Evolutionary conservation across 768 basidiomycete genomes (phyloP), one percentile per base, ranked within the genome.

Genomic region (Boletales sp.): DNA sequence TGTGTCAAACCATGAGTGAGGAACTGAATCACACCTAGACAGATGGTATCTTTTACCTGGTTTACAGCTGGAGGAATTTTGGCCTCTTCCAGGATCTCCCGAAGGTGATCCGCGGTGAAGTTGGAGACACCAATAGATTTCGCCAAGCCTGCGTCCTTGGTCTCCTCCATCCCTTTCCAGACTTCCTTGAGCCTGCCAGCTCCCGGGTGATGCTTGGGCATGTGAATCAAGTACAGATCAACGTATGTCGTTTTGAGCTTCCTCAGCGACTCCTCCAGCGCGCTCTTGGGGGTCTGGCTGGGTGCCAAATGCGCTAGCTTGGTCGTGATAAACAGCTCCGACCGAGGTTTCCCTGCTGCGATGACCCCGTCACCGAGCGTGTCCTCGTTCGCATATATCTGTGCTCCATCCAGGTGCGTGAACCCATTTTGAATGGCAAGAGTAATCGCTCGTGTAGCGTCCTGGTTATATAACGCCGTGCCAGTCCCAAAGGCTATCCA

Each of bases 401-500:
- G 82, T 3, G 83, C 83, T 17, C 80, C 78, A 58, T 86, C 84
- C 15, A 86, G 71, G 59, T 86, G 84, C 12, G 70, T 79, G 56
- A 84, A 73, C 3, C 80, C 80, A 41, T 68, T 73, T 15, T 74
- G 68, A 45, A 86, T 78, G 17, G 85, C 84, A 18, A 62, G 51
- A 32, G 57, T 64, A 40, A 81, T 69, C 4, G 68, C 57, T 0
- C 51, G 13, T 19, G 69, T 53, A 12, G 74, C 78, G 52, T 84
- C 77, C 52, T 71, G 71, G 13, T 49, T 45, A 48, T 57, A 79
- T 14, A 79, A 66, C 2, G 80, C 80, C 2, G 81, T 80, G 1
- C 84, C 84, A 15, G 80, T 83, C 15, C 84, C 84, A 52, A 80
- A 84, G 2, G 73, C 84, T 24, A 84, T 66, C 76, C 76, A 78